Evolutionary conservation across 2,329 filamentous ascomycete genomes (phyloP).

Genomic region (Seiridium unicorne): DNA sequence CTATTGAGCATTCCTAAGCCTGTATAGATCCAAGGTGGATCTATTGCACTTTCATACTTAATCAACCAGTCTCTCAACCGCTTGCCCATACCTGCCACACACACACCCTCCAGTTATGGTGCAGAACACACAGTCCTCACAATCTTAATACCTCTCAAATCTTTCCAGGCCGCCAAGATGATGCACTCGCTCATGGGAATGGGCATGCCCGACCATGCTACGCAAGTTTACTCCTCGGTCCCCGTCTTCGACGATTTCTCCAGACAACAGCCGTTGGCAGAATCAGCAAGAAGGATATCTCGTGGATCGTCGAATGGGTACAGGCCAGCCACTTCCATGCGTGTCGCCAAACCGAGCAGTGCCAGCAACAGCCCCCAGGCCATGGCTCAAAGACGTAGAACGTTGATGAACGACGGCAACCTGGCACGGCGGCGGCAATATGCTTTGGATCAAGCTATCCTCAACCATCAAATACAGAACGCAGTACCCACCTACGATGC

Average conservation of each 20-base stretch:
- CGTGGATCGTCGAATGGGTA: constrained; percentile 46
- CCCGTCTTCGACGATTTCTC: constrained; percentile 50
- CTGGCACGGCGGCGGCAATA: constrained; percentile 46
- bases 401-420: constrained; percentile 50
- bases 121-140: constrained; percentile 1
- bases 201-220: constrained; percentile 26
- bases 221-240: constrained; percentile 36
- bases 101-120: not conserved
- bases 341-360: constrained; percentile 64
- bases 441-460: constrained; percentile 40
- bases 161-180: constrained; percentile 22
- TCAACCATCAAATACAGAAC: constrained; percentile 34
- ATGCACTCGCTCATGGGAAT: constrained; percentile 33
- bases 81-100: not conserved
- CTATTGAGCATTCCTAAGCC: constrained; percentile 25
- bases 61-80: not conserved
- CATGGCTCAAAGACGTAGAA: constrained; percentile 52
- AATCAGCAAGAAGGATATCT: constrained; percentile 46
- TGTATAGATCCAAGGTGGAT: constrained; percentile 8
- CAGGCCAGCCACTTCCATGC: constrained; percentile 50
- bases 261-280: constrained; percentile 46
- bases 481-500: constrained; percentile 19
- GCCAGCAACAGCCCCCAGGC: constrained; percentile 67
- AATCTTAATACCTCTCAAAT: constrained; percentile 6
- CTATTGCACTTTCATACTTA: constrained; percentile 10